phyloP scores from a whole-genome alignment of 2,329 filamentous ascomycete species.

The Pseudogymnoascus sp. region DNA sequence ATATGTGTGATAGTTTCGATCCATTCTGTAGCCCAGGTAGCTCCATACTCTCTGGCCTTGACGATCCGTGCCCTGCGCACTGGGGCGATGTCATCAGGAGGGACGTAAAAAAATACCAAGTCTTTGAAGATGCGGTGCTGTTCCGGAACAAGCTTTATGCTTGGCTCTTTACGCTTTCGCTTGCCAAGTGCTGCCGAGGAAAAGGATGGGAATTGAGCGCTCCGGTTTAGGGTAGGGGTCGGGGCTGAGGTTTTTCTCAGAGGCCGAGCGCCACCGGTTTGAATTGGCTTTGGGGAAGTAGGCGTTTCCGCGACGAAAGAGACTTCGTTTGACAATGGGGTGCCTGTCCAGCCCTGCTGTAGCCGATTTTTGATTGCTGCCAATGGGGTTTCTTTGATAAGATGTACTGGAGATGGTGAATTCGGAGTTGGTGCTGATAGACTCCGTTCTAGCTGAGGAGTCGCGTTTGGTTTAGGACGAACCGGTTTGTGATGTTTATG shows the following conservation, averaged over 20 bases:
- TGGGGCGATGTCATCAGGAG: conserved; percentile 65
- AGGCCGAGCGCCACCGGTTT: conserved; percentile 16
- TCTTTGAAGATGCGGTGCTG: conserved; percentile 50
- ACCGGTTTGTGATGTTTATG: conserved; percentile 29
- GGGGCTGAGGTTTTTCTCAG: conserved; percentile 16
- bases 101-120: conserved; percentile 68
- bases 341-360: neutral
- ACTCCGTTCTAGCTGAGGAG: neutral
- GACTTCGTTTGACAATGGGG: conserved; percentile 4
- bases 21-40: conserved; percentile 35
- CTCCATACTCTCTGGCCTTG: conserved; percentile 69
- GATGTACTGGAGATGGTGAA: neutral
- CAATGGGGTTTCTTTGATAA: conserved; percentile 10
- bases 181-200: conserved; percentile 25
- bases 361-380: neutral
- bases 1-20: conserved; percentile 59
- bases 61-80: conserved; percentile 63
- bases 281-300: conserved; percentile 20
- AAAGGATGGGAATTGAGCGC: neutral
- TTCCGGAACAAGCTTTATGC: conserved; percentile 41
- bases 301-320: conserved; percentile 10
- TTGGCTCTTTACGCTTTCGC: conserved; percentile 35
- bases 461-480: neutral
- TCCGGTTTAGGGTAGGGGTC: conserved; percentile 11
- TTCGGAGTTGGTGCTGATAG: conserved; percentile 8